Base-by-base conservation (phyloP, 2,329 filamentous ascomycete genomes). In the Diaporthe helianthi region DNA sequence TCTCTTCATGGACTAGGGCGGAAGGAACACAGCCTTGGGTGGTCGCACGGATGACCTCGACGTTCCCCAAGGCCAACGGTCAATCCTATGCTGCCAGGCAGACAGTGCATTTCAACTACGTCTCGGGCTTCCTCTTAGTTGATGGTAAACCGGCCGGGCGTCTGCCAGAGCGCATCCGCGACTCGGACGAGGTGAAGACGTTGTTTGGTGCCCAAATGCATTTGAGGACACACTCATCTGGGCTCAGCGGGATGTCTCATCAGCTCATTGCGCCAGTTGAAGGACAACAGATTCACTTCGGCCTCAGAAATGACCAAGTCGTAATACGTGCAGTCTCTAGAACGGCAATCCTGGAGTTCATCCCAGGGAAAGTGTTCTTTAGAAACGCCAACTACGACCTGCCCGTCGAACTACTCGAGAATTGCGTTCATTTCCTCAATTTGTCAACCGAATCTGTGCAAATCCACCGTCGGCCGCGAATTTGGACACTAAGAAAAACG, bases 401-500 rank as follows among this genome's bases (percentile, higher is more conserved):
- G 0, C 90, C 89, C 0, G 72, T 72, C 0, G 74, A 80, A 0
- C 78, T 92, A 0, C 71, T 89, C 0, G 76, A 85, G 0, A 77
- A 83, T 8, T 90, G 86, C 61, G 79, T 85, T 0, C 89, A 92
- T 71, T 92, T 89, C 88, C 78, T 91, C 4, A 79, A 91, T 51
- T 15, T 89, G 0, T 58, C 33, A 0, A 76, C 71, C 0, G 71
- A 75, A 0, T 58, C 72, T 0, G 61, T 92, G 0, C 85, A 91
- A 53, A 83, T 90, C 26, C 80, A 88, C 10, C 82, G 80, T 8
- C 75, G 76, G 1, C 78, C 82, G 0, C 70, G 75, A 0, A 76
- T 77, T 4, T 84, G 79, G 81, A 53, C 15, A 0, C 69, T 53
- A 22, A 69, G 12, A 31, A 65, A 0, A 0, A 71, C 67, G 0